phyloP scores from a whole-genome alignment of 2,329 filamentous ascomycete species.

The Teratosphaeria viscida region DNA sequence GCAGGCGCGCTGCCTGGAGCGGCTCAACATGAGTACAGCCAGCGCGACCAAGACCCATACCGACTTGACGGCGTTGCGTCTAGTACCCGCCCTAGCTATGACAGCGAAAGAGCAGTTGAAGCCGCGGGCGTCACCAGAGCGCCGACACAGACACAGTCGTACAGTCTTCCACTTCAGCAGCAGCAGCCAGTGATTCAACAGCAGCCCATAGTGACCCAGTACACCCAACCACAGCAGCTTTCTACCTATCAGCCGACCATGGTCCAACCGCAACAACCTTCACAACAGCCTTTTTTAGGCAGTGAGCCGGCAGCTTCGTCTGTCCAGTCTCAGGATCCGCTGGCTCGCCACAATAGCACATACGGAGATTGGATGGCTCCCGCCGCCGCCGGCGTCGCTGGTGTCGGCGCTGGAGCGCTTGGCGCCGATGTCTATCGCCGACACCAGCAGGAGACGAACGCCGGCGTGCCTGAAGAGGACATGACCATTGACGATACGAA shows the following conservation, averaged over 20 bases:
- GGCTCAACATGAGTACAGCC: conserved; percentile 13
- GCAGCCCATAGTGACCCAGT: conserved; percentile 3
- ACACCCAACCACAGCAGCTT: conserved; percentile 3
- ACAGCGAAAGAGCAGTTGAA: not conserved
- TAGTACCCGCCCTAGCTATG: not conserved
- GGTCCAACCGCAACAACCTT: conserved; percentile 1
- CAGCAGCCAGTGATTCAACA: conserved; percentile 12
- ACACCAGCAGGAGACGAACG: conserved; percentile 10
- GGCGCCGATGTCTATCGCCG: conserved; percentile 15
- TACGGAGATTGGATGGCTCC: conserved; percentile 46
- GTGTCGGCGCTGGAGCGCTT: conserved; percentile 29
- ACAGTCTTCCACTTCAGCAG: conserved; percentile 12
- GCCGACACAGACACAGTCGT: conserved; percentile 14
- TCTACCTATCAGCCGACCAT: not conserved
- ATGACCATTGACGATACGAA: not conserved
- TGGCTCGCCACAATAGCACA: conserved; percentile 25
- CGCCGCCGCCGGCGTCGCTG: conserved; percentile 31
- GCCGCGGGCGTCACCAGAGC: not conserved
- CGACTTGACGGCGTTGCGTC: conserved; percentile 17
- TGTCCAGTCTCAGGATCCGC: conserved; percentile 4
- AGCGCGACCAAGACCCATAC: conserved; percentile 18
- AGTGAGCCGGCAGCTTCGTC: conserved; percentile 8
- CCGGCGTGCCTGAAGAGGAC: not conserved
- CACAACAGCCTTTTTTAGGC: conserved; percentile 17
- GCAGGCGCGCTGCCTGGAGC: conserved; percentile 28